phyloP scores from a whole-genome alignment of 345 rosid species.

The Dipteronia dyeriana region DNA sequence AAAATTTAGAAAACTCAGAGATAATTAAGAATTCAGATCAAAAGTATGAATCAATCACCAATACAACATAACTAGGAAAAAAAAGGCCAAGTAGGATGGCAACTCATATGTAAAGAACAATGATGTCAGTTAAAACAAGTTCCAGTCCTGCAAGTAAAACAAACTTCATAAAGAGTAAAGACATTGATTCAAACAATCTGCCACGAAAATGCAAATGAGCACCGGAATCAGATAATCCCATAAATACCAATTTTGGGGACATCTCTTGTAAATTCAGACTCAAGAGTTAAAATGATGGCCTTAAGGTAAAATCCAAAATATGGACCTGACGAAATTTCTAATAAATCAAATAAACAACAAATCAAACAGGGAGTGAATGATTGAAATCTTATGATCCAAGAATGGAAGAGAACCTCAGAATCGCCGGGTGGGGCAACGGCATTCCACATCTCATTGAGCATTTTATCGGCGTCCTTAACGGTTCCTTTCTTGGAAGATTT shows the following conservation, averaged over 20 bases:
- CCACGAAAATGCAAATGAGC: not conserved
- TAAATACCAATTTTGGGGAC: too few relatives aligned
- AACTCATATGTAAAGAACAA: not conserved
- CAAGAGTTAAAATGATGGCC: too few relatives aligned
- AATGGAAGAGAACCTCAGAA: conserved; percentile 61
- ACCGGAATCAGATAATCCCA: not conserved
- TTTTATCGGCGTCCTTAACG: conserved; percentile 53
- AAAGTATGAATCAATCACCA: not conserved
- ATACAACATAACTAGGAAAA: not conserved
- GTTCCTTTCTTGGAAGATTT: conserved; percentile 38
- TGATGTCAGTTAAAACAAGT: not conserved
- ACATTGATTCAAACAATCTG: not conserved
- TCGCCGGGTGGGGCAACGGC: conserved; percentile 72
- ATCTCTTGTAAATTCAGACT: too few relatives aligned
- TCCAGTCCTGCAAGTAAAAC: not conserved
- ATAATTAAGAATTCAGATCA: not conserved
- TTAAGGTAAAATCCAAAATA: too few relatives aligned
- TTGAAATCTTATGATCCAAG: too few relatives aligned
- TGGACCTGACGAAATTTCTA: too few relatives aligned
- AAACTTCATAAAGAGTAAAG: not conserved
- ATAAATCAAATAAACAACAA: too few relatives aligned
- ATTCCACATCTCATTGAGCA: conserved; percentile 95
- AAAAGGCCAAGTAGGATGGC: too few relatives aligned
- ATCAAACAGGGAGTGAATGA: not conserved
- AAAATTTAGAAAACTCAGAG: not conserved